Evolutionary conservation across 106 monocot species (phyloP), one percentile per base, ranked within the genome.

Genomic region (Phalaenopsis aphrodite): DNA sequence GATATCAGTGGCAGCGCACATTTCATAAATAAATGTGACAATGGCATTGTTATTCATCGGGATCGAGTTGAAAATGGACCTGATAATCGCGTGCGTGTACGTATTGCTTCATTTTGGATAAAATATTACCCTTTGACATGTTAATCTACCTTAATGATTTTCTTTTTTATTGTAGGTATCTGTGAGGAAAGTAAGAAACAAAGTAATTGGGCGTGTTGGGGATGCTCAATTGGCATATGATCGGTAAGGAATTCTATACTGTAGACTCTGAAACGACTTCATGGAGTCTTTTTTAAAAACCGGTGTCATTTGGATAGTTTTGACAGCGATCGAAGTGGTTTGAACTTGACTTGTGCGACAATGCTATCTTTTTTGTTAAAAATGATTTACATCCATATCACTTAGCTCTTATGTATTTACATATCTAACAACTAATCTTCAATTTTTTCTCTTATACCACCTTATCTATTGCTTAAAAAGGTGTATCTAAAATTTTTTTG

Each of bases 1-100:
- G 98, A 98, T 83, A 92, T 98, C 48, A 98, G 98, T 87, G 98
- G 98, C 80, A 98, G 98, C 80, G 94, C 94, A 46, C 98, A 98
- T 81, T 94, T 98, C 75, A 89, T 98, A 55, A 98, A 98, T 56
- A 98, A 98, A 83, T 98, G 98, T 89, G 98, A 98, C 76, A 98
- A 98, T 84, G 94, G 94, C 30, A 88, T 98, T 78, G 89, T 98
- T 38, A 83, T 98, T 75, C 98, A 98, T 87, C 85, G 97, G 48
- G 94, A 92, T 58, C 78, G 86, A 68, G 87, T 91, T 88, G 77
- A 67, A 82, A 89, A 88, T 45, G 94, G 92, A 8, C 89, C 90
- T 17, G 39, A 88, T 74, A 86, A 98, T 86, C 77, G 65, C 41
- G 90, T 92, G 10, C 82, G 90, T 92, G 98, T 94, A 72, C 14